Evolutionary conservation across 2,329 filamentous ascomycete species (phyloP).

Genomic region (Rhynchosporium secalis): DNA sequence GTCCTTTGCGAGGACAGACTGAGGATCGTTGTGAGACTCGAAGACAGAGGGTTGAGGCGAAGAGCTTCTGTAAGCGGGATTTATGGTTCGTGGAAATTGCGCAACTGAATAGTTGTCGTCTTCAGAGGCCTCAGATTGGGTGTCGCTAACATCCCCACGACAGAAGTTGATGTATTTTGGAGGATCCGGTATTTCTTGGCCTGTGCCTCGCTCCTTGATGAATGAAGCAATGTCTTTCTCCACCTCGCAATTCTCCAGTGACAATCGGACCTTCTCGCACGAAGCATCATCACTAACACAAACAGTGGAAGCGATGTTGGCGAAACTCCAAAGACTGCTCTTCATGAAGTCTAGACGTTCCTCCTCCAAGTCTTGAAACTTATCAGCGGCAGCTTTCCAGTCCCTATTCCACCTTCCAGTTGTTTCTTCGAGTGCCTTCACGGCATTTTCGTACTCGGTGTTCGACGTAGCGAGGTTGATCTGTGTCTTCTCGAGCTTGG

Average conservation of each 20-base stretch:
- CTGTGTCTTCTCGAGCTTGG: constrained; percentile 97
- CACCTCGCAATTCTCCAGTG: constrained; percentile 92
- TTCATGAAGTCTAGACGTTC: constrained; percentile 96
- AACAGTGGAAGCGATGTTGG: constrained; percentile 94
- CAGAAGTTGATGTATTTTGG: constrained; percentile 99
- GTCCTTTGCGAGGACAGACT: constrained; percentile 69
- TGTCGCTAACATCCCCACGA: constrained; percentile 80
- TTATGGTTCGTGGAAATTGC: constrained; percentile 92
- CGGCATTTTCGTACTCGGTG: constrained; percentile 87
- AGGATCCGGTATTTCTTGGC: constrained; percentile 94
- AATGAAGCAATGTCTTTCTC: constrained; percentile 90
- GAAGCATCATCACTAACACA: constrained; percentile 97
- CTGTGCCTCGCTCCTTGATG: constrained; percentile 85
- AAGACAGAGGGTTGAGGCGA: constrained; percentile 93
- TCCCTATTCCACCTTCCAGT: constrained; percentile 96
- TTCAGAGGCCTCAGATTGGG: constrained; percentile 78
- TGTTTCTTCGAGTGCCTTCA: constrained; percentile 92
- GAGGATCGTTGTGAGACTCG: constrained; percentile 87
- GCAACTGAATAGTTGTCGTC: constrained; percentile 92
- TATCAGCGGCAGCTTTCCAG: constrained; percentile 97
- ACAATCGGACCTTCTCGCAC: constrained; percentile 92
- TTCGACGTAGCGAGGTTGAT: constrained; percentile 90
- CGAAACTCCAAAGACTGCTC: constrained; percentile 96
- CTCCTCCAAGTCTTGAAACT: constrained; percentile 98
- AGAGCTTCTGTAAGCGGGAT: constrained; percentile 91